Evolutionary conservation across 768 basidiomycete genomes (phyloP), one percentile per base, ranked within the genome.

Genomic region (Boletus sp.): DNA sequence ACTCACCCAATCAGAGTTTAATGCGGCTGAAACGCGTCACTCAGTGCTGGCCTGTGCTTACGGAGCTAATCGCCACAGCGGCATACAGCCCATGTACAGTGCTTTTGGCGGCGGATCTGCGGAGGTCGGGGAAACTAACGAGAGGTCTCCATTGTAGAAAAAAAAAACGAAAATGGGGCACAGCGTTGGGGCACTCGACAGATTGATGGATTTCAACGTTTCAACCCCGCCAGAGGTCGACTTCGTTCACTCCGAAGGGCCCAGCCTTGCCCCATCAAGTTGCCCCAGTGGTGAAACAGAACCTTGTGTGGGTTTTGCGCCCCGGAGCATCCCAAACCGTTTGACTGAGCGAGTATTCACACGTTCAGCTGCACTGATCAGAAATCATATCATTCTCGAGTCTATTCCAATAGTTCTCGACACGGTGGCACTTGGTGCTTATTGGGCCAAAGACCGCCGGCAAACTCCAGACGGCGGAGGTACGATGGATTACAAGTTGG

Each of bases 11-110:
- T 61, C 56, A 44, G 62, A 57, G 49, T 43, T 55, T 64, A 57
- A 47, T 63, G 60, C 60, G 65, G 60, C 38, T 63, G 57, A 68
- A 70, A 59, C 66, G 55, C 56, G 59, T 65, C 54, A 17, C 35
- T 57, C 57, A 43, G 39, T 38, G 53, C 25, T 54, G 57, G 27
- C 38, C 39, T 51, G 55, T 47, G 47, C 55, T 45, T 49, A 46
- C 37, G 47, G 63, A 17, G 43, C 17, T 37, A 61, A 42, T 59
- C 43, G 21, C 8, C 27, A 42, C 54, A 47, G 58, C 34, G 57
- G 33, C 21, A 10, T 21, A 47, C 37, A 44, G 6, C 34, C 39
- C 45, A 46, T 25, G 25, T 25, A 48, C n/a, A 15, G 23, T 13
- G 23, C 43, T 21, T 32, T 34, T 47, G 35, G 43, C 58, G 50